These are phyloP conservation scores for Blumeriella jaapii DNA, from an alignment of 2,329 filamentous ascomycete species.

Conservation along the genomic window DNA sequence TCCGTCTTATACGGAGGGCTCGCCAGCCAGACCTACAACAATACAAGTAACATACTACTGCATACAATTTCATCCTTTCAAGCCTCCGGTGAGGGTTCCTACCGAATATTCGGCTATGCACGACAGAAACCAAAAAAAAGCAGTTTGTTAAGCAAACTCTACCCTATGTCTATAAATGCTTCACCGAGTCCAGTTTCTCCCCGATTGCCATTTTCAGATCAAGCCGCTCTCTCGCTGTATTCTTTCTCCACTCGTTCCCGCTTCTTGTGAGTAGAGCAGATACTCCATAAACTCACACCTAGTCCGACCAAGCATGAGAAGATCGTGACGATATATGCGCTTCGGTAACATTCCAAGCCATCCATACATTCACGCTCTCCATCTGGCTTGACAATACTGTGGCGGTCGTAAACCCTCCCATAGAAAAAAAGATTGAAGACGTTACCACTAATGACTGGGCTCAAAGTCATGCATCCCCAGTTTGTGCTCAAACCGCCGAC, in stretches of 20 bases:
- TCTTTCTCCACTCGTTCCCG: conserved; percentile 18
- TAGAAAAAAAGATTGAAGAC: conserved; percentile 92
- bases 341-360: conserved; percentile 68
- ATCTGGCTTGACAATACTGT: conserved; percentile 55
- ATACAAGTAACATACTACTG: no score
- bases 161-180: no score
- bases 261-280: conserved; percentile 29
- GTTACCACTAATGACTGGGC: conserved; percentile 79
- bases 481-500: conserved; percentile 84
- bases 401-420: conserved; percentile 69
- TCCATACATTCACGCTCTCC: conserved; percentile 67
- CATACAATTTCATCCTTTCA: no score
- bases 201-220: no score
- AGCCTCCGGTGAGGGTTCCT: no score
- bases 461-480: conserved; percentile 90
- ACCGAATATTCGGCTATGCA: no score
- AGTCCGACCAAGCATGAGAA: conserved; percentile 59
- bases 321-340: conserved; percentile 72
- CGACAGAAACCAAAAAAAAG: no score
- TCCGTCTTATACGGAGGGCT: no score
- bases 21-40: no score
- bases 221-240: conserved; percentile 13
- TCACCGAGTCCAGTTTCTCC: no score
- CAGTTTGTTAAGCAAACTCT: no score
- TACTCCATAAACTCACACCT: conserved; percentile 57